Evolutionary conservation across 441 rosid genomes (phyloP), one percentile per base, ranked within the genome.

Genomic region (Pelargonium cotyledonis): DNA sequence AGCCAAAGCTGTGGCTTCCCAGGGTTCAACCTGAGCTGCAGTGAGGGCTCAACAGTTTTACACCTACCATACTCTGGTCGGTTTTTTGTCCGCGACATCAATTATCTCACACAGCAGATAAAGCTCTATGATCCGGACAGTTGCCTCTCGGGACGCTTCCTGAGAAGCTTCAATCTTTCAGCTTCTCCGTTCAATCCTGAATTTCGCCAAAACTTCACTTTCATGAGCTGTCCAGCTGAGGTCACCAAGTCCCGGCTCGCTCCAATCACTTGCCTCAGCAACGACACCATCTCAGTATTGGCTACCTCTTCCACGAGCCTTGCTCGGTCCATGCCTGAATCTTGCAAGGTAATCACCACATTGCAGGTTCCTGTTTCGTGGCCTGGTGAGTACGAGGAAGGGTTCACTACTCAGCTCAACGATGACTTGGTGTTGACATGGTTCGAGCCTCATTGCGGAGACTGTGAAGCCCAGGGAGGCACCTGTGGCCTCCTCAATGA

Each of bases 91-190:
- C 87, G 86, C 0, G 38, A 61, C 29, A 84, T 92, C 76, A 63
- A 82, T 62, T 92, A 89, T 73, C 46, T 40, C 16, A 73, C 70
- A 1, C 95, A 85, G 21, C 83, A 80, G 68, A 80, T 92, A 66
- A 66, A 65, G 61, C 80, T 92, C 58, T 75, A 84, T 16, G 98
- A 93, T 74, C 75, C 85, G 0, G 81, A 69, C 1, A 58, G 80
- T 31, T 93, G 96, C 83, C 81, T 90, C 43, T 83, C 92, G 0
- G 72, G 68, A 67, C 82, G 87, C 55, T 85, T 88, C 65, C 76
- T 86, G 8, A 71, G 61, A 0, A 19, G 63, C 68, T 78, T 89
- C 60, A 77, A 84, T 66, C 84, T 85, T 7, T 81, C 95, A 0
- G 84, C 78, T 29, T 81, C 97, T 65, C 89, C 89, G 0, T 90